Base-by-base conservation (phyloP, 345 rosid genomes). In the Kernera saxatilis region DNA sequence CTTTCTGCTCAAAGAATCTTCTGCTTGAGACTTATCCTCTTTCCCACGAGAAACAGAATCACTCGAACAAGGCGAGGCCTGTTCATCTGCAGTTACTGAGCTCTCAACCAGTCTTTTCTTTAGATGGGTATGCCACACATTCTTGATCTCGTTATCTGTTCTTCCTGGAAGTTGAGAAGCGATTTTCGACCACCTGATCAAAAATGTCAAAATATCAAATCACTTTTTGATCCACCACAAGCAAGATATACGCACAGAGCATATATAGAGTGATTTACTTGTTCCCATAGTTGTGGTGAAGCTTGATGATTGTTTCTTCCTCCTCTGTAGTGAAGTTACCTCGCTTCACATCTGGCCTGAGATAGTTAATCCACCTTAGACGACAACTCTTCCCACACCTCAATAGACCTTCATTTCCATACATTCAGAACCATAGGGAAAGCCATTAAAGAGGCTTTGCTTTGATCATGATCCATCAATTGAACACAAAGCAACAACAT, bases 331-430 rank as follows among this genome's bases (percentile, higher is more conserved):
- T 86, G 86, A 91, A 88, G 69, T 82, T 85, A 9, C 98, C 98
- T 2, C 97, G 77, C 69, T 85, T 93, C 39, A 91, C 85, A 69
- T 93, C 96, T 9, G 98, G 98, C 50, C 98, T 70, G 15, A 90
- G 77, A 83, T 93, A 93, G 67, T 93, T 93, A 29, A 87, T 87
- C 98, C 98, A 91, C 73, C 97, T 82, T 46, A 93, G 73, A 36
- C 97, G 90, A 69, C 97, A 93, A 53, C 98, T 93, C 67, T 93
- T 93, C 23, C 98, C 98, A 62, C 98, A 93, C 39, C 97, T 71
- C 79, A 79, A 12, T 65, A 93, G 71, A 22, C 97, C 98, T 93
- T 73, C 39, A 74, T 5, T 49, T 44, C 3, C 17, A 37, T 60
- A 53, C 58, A 62, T 43, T 56, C 33, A 55, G 40, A 71, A 62